A percentile compares a stretch with the other conserved stretches of the same genome.
phyloP scores from a whole-genome alignment of 1,139 yeast genomes.

The Taphrina confusa region DNA sequence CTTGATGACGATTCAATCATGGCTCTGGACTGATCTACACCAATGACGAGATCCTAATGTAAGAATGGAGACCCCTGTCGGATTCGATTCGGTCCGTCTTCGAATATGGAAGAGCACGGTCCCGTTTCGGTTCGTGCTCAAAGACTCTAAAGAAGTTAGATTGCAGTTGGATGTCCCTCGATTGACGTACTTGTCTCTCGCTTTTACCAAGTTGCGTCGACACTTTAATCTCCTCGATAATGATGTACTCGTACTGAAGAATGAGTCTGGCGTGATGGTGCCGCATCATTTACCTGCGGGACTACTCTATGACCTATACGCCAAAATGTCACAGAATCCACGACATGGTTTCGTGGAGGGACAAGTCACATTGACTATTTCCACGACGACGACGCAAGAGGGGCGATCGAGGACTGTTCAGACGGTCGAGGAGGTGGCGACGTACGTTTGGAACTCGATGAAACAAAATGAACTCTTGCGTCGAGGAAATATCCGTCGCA shows the following conservation, averaged over 20 bases:
- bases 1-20: no score
- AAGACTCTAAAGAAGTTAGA: background rate
- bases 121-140: background rate
- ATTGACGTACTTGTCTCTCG: constrained; percentile 10
- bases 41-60: no score
- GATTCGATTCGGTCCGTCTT: constrained; percentile 11
- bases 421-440: background rate
- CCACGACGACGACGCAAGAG: background rate
- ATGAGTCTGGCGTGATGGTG: background rate
- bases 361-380: background rate
- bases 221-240: background rate
- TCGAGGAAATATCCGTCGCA: background rate
- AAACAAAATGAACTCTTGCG: constrained; percentile 19
- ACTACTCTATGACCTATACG: constrained; percentile 25
- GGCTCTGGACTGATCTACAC: no score
- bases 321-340: background rate
- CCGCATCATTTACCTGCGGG: constrained; percentile 32
- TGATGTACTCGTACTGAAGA: background rate
- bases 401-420: constrained; percentile 25
- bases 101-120: constrained; percentile 22
- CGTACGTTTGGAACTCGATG: constrained; percentile 17
- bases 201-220: constrained; percentile 4
- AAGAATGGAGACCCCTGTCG: no score
- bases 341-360: background rate
- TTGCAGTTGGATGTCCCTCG: constrained; percentile 18